Evolutionary conservation across 805 yeast genomes (phyloP), one percentile per base, ranked within the genome.

Genomic region (Starmerella scarabaei): DNA sequence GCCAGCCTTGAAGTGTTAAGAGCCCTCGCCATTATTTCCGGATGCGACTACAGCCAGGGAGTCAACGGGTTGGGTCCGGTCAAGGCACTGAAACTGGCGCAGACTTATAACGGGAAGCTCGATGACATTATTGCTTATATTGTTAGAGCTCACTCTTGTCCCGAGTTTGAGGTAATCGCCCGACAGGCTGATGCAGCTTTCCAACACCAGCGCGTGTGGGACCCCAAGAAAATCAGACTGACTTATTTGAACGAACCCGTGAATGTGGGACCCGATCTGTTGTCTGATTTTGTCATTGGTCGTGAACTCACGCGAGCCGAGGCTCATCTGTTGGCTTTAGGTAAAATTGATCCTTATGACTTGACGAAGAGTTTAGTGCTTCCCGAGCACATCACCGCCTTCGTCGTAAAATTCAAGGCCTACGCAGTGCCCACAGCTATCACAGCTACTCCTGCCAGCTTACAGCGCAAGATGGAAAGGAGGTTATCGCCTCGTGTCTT

Each of bases 11-110:
- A 19, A 3, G 20, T 33, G 3, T 57, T 83, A 38, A 66, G 91
- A 35, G 65, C 75, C 31, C 72, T 83, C 60, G 97, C 94, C 2
- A 78, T 86, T 50, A 56, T 91, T 4, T 73, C 94, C n/a, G 99
- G 99, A 0, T 91, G 99, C 61, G 99, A 91, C 58, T 91, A 91
- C 54, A 82, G 95, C 0, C 73, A 74, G 40, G 98, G 99, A 0
- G 65, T 91, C 5, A 71, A 79, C 0, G 78, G 80, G 2, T 67
- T 88, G 14, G 99, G 98, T 0, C 66, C 85, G 8, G 72, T 75
- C 33, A 80, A 77, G 21, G 93, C 96, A 0, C 71, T 80, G 39
- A 64, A 62, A 30, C 56, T 79, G 33, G 75, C 83, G 2, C 64
- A 65, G 38, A 65, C 69, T 41, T 67, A 66, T 50, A 58, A 62